Evolutionary conservation across 495 filamentous ascomycete genomes (phyloP), one percentile per base, ranked within the genome.

Genomic region (Annulohypoxylon moriforme): DNA sequence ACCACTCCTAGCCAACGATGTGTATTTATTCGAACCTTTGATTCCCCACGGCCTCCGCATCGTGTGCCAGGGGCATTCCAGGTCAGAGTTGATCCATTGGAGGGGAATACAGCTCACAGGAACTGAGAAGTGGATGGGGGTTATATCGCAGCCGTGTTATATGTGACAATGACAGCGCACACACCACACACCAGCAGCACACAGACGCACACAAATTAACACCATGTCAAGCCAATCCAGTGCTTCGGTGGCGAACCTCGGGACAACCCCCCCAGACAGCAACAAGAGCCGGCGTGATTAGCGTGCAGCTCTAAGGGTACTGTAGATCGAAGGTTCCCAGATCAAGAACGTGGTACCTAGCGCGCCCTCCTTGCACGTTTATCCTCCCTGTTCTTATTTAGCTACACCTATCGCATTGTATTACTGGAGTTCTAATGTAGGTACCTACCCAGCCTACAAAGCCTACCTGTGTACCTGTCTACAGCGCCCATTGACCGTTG

Each of bases 111-210:
- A 61, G 60, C 60, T 72, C 62, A 33, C 59, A 77, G 52, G 68
- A 60, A 64, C 63, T 60, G 34, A 62, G 49, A 59, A 55, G 72
- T 69, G 75, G 66, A 72, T 75, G 73, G 68, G 73, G 75, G 75
- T 70, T 77, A 76, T 76, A 76, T 64, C 69, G 68, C 64, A 72
- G 67, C 71, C 58, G 70, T 76, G 71, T 67, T 74, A 77, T 74
- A 75, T 66, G 76, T 77, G 76, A 77, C 73, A 71, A 77, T 76
- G 73, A 76, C 76, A 76, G 73, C 76, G 73, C 76, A 77, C 74
- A 77, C 73, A 67, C 75, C 70, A 73, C 65, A 72, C 69, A 44
- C 10, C 60, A 63, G 46, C 60, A 56, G 40, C 47, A 68, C 69
- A 60, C 60, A 64, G 53, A 68, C 70, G 49, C 60, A 73, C 64